Evolutionary conservation across 352 stramenopile genomes (phyloP).

Genomic region (Phytophthora aleatoria): DNA sequence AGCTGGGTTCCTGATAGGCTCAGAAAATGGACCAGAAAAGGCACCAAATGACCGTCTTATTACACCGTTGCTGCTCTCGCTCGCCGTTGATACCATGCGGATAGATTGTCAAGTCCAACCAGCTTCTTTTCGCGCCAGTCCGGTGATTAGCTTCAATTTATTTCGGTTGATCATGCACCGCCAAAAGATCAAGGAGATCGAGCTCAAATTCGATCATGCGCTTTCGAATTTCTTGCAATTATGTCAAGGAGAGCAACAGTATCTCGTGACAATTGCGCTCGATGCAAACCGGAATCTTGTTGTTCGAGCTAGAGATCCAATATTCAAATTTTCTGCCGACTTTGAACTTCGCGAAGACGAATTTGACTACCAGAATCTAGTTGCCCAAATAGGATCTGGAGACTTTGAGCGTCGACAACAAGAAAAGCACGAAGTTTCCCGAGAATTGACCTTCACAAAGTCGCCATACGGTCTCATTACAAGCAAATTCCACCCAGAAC

Average conservation of each 20-base stretch:
- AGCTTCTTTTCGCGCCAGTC: background rate
- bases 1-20: slow-evolving; percentile 34
- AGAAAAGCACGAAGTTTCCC: slow-evolving; percentile 23
- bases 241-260: slow-evolving; percentile 47
- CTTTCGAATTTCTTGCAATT: slow-evolving; percentile 44
- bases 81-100: slow-evolving; percentile 54
- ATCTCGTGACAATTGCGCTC: slow-evolving; percentile 49
- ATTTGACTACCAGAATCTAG: slow-evolving; percentile 43
- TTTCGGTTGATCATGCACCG: slow-evolving; percentile 53
- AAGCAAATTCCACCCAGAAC: slow-evolving; percentile 31
- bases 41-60: slow-evolving; percentile 24
- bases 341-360: slow-evolving; percentile 57
- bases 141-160: slow-evolving; percentile 42
- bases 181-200: slow-evolving; percentile 53
- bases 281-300: slow-evolving; percentile 35
- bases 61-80: slow-evolving; percentile 45
- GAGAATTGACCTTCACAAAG: slow-evolving; percentile 34
- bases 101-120: slow-evolving; percentile 20
- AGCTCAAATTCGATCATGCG: slow-evolving; percentile 52
- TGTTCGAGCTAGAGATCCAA: slow-evolving; percentile 53
- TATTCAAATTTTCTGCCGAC: slow-evolving; percentile 62
- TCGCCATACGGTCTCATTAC: slow-evolving; percentile 48
- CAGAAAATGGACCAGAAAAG: background rate
- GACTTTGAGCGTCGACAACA: slow-evolving; percentile 11
- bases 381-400: slow-evolving; percentile 17